Percentiles rank a stretch among this genome's conserved stretches.
phyloP scores from a whole-genome alignment of 495 filamentous ascomycete species.

The Aspergillus asperescens region DNA sequence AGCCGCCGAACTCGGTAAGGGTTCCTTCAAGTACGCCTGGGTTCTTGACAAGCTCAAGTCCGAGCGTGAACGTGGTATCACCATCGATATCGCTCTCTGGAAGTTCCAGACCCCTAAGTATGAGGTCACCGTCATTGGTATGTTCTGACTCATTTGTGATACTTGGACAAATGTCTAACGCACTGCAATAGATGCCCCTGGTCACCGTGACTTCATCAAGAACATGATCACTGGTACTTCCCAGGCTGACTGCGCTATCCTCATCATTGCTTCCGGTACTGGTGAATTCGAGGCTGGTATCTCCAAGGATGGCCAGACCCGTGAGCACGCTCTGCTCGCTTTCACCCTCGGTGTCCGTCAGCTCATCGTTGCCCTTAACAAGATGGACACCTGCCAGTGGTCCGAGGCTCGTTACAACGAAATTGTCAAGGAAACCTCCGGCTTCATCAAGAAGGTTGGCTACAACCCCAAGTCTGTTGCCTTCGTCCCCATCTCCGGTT shows the following conservation, averaged over 20 bases:
- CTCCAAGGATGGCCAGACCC: slow-evolving; percentile 99
- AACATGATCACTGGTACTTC: slow-evolving; percentile 99
- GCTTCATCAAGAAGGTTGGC: slow-evolving; percentile 99
- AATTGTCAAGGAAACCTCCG: slow-evolving; percentile 99
- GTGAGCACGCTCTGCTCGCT: slow-evolving; percentile 99
- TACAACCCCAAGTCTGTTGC: slow-evolving; percentile 98
- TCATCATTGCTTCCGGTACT: slow-evolving; percentile 99
- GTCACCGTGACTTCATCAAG: slow-evolving; percentile 99
- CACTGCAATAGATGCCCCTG: slow-evolving; percentile 71
- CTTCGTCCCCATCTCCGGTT: slow-evolving; percentile 99
- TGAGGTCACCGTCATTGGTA: slow-evolving; percentile 98
- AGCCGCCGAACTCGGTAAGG: slow-evolving; percentile 99
- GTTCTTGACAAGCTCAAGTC: slow-evolving; percentile 99
- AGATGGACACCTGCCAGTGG: slow-evolving; percentile 99
- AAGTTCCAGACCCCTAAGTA: slow-evolving; percentile 99
- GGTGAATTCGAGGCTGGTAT: slow-evolving; percentile 99
- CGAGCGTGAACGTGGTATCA: slow-evolving; percentile 99
- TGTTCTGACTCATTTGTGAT: slow-evolving; percentile 22
- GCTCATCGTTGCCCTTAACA: slow-evolving; percentile 99
- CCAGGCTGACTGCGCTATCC: slow-evolving; percentile 98
- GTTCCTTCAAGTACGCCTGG: slow-evolving; percentile 99
- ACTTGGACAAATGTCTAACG: slow-evolving; percentile 11
- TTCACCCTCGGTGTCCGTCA: slow-evolving; percentile 99
- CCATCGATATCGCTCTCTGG: slow-evolving; percentile 99
- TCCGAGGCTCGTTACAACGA: slow-evolving; percentile 92